Evolutionary conservation across 345 rosid species (phyloP), one percentile per base, ranked within the genome.

Genomic region (Cardamine resedifolia): DNA sequence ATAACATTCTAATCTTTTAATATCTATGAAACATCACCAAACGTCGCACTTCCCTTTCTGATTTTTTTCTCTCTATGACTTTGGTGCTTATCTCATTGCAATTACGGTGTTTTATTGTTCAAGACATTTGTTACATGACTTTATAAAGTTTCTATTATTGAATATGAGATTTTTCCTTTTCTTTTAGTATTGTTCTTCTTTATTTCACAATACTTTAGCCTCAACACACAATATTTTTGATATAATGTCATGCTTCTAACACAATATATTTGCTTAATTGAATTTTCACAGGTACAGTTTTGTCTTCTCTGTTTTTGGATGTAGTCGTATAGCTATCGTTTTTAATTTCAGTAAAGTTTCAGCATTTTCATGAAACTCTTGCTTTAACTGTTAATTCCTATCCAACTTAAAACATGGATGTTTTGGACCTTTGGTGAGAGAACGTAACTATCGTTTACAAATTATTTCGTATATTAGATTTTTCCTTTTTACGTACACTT

Each of bases 161-260:
- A 53, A 26, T 53, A 26, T 3, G 58, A 26, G 26, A 28, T n/a
- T 19, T 47, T n/a, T 15, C 11, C 19, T 28, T 47, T 69, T 45
- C 19, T 45, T 31, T 20, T 34, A 10, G 31, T 56, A 31, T 31
- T 69, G 26, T 57, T 45, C 33, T 58, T 58, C 34, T 21, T 10
- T 53, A 27, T 27, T 53, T 27, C 33, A 24, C 57, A 24, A 51
- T 30, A 68, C 30, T 9, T 19, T 3, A 64, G 30, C 20, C 20
- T 21, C 30, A 44, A 10, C n/a, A 45, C 65, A 44, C 47, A 69
- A 10, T 44, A 57, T 44, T 27, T 57, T 30, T 23, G 24, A 23
- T 23, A 23, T 23, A 53, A 57, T 68, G 64, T 2, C 57, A 69
- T 58, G 65, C 16, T 43, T 55, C 44, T 43, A 41, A 8, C 12